Evolutionary conservation across 176 grass and related monocot genomes (phyloP).

Genomic region (barley (Hordeum vulgare)): DNA sequence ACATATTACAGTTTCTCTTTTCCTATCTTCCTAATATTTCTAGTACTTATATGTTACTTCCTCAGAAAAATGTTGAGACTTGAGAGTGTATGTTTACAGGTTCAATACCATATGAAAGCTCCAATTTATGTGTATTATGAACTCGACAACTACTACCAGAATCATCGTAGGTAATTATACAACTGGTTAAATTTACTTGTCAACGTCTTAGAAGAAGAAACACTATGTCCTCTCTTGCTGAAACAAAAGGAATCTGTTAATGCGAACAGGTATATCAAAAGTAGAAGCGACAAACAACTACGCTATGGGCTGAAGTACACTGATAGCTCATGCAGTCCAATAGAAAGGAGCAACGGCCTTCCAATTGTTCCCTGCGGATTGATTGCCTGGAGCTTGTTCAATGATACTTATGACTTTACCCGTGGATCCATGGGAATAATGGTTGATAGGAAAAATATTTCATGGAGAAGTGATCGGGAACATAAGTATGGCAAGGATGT

Average conservation of each 20-base stretch:
- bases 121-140: conserved; percentile 96
- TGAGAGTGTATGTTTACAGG: conserved; percentile 35
- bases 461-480: conserved; percentile 83
- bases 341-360: conserved; percentile 43
- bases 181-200: not conserved
- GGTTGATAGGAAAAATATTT: conserved; percentile 77
- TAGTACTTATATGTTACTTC: not conserved
- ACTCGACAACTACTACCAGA: conserved; percentile 93
- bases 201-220: not conserved
- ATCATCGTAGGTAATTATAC: conserved; percentile 72
- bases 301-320: conserved; percentile 46
- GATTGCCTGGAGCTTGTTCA: conserved; percentile 96
- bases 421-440: conserved; percentile 39
- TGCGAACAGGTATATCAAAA: conserved; percentile 73
- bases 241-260: conserved; percentile 10
- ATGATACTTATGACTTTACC: conserved; percentile 82
- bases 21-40: not conserved
- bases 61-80: not conserved
- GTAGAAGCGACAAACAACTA: conserved; percentile 82
- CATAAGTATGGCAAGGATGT: conserved; percentile 92
- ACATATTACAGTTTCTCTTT: not conserved
- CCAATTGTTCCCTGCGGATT: conserved; percentile 92
- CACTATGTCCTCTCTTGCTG: not conserved
- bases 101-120: conserved; percentile 70
- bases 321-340: conserved; percentile 47